A percentile compares a stretch with the other conserved stretches of the same genome.
phyloP scores from a whole-genome alignment of 352 stramenopile genomes.

The Bremia lactucae region DNA sequence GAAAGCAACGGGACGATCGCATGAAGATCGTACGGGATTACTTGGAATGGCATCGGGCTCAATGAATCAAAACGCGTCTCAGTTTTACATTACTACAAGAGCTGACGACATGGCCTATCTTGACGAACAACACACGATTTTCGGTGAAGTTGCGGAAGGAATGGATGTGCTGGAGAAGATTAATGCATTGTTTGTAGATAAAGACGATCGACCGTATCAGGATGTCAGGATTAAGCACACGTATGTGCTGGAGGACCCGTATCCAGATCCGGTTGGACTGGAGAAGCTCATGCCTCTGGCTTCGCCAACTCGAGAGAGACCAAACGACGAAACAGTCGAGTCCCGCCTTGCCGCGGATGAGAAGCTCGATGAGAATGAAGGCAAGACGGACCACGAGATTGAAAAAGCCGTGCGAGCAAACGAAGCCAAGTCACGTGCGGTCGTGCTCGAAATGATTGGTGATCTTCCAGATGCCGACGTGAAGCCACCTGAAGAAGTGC shows the following conservation, averaged over 20 bases:
- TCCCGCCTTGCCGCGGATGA: slow-evolving; percentile 86
- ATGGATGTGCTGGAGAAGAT: slow-evolving; percentile 92
- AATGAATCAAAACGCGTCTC: slow-evolving; percentile 75
- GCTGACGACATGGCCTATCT: slow-evolving; percentile 86
- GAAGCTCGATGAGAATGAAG: slow-evolving; percentile 59
- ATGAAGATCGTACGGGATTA: slow-evolving; percentile 46
- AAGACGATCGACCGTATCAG: slow-evolving; percentile 90
- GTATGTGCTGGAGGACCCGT: slow-evolving; percentile 79
- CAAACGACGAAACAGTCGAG: slow-evolving; percentile 87
- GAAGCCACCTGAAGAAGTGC: slow-evolving; percentile 95
- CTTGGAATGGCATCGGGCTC: slow-evolving; percentile 81
- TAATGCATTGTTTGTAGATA: slow-evolving; percentile 92
- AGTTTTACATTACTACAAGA: slow-evolving; percentile 96
- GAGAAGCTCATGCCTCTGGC: slow-evolving; percentile 48
- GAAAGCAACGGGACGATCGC: slow-evolving; percentile 21
- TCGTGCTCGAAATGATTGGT: slow-evolving; percentile 98
- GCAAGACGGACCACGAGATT: slow-evolving; percentile 79
- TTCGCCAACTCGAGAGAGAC: slow-evolving; percentile 84
- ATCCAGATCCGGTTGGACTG: slow-evolving; percentile 57
- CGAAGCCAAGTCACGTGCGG: slow-evolving; percentile 90
- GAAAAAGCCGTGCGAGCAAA: slow-evolving; percentile 83
- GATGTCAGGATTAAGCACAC: slow-evolving; percentile 96
- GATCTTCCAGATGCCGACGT: slow-evolving; percentile 96
- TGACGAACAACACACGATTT: slow-evolving; percentile 87
- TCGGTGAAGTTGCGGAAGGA: slow-evolving; percentile 89